phyloP scores from a whole-genome alignment of 768 basidiomycete species.

The Pilatotrama ljubarskyi region DNA sequence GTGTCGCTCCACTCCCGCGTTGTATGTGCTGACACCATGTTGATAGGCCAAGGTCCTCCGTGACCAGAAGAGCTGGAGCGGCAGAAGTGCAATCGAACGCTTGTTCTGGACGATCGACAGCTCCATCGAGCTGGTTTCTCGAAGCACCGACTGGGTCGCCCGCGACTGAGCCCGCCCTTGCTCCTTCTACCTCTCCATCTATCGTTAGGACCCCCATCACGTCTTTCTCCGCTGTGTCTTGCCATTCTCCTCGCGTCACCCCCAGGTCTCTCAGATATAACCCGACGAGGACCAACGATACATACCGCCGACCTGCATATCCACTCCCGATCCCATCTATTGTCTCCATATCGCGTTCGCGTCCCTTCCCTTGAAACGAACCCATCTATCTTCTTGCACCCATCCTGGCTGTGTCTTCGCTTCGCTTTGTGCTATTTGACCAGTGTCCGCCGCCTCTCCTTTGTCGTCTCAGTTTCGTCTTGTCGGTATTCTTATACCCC shows the following conservation, averaged over 20 bases:
- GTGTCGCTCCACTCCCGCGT: neutral
- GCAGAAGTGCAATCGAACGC: constrained; percentile 85
- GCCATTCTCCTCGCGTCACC: constrained; percentile 1
- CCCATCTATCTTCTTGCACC: neutral
- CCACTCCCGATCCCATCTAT: neutral
- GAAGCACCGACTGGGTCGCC: constrained; percentile 82
- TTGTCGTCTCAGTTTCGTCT: neutral
- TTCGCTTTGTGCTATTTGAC: constrained; percentile 2
- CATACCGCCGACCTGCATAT: constrained; percentile 8
- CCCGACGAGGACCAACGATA: neutral
- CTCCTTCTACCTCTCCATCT: neutral
- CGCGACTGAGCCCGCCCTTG: constrained; percentile 26
- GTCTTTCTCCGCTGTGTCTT: neutral
- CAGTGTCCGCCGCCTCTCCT: constrained; percentile 5
- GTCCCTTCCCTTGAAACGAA: constrained; percentile 3
- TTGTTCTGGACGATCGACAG: constrained; percentile 93
- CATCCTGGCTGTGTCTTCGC: constrained; percentile 1
- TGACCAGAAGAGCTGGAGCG: constrained; percentile 95
- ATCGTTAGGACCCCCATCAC: neutral
- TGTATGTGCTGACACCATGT: neutral
- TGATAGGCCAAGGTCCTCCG: constrained; percentile 90
- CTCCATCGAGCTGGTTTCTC: constrained; percentile 81
- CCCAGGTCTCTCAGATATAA: neutral
- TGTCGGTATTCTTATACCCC: constrained; percentile 18
- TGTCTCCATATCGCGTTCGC: constrained; percentile 2